Base-by-base conservation (phyloP, 805 yeast species). In the Metschnikowia gelsemii region DNA sequence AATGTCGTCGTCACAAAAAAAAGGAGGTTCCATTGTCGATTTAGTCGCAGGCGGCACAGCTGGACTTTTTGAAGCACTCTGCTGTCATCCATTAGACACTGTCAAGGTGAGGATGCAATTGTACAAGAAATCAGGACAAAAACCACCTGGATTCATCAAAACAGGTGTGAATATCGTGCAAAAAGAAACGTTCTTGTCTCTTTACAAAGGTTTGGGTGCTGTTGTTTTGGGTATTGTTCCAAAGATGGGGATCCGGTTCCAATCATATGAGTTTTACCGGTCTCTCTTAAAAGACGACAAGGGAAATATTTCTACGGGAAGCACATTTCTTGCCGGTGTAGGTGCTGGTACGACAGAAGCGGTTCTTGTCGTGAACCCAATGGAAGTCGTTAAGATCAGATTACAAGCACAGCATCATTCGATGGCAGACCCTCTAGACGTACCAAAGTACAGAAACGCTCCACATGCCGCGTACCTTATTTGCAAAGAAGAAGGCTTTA, bases 301-400 rank as follows among this genome's bases (percentile, higher is more conserved):
- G 40, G 84, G 88, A 19, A 66, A 72, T 9, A 81, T 88, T 41
- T 61, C 85, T 30, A 85, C 96, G 4, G 77, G 79, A 35, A 76
- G 80, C 55, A 87, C 90, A 8, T 91, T 91, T 61, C 52, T 86
- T 38, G 90, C 97, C 32, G 99, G 99, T 68, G 93, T 91, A 19
- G 90, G 96, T 64, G 98, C 99, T 14, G 99, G 99, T 70, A 73
- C 87, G 61, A 87, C 96, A 36, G 99, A 91, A 68, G 96, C 98
- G 2, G 90, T 93, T 42, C 34, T 85, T 45, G 91, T 91, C 44
- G 99, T 91, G 30, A 93, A 88, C 62, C 98, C 98, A 32, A 91
- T 89, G 85, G 99, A 91, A 65, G 97, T 93, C 47, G 95, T 91
- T 51, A 91, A 91, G 67, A 91, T 91, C 61, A 78, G 99, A 66